Base-by-base conservation (phyloP, 768 basidiomycete species). In the Termitomyces sp. region DNA sequence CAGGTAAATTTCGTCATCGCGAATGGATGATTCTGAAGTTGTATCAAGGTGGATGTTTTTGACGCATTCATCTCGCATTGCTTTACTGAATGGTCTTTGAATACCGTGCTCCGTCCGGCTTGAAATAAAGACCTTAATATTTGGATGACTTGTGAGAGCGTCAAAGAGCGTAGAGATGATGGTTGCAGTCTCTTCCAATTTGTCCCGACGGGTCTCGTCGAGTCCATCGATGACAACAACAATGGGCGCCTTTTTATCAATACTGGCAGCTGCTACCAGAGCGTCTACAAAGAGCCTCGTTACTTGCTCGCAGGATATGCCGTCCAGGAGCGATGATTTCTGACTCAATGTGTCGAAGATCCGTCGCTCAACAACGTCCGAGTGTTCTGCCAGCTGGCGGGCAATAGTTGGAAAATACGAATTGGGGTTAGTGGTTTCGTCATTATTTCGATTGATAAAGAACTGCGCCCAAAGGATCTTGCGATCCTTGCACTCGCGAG, bases 171-270 rank as follows among this genome's bases (percentile, higher is more conserved):
- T 44, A 7, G 64, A 58, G 34, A 66, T 62, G 16, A 63, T 61
- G 4, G 11, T 51, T 12, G 60, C 61, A 7, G 59, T 63, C 19
- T 48, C 32, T 25, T 49, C 45, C 1, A 64, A 52, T 35, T 47
- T 55, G 5, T 25, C 34, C 29, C 25, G 44, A 19, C 61, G 47
- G 1, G 65, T 65, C 41, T 65, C 65, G 51, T 66, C 65, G 11
- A 66, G 51, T 7, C 59, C 65, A 21, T 66, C 63, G 19, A 66
- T 65, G 35, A 66, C 59, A 21, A 66, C 41, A 25, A 65, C 62
- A 5, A 63, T 60, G 4, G 63, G 62, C 10, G 35, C 49, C 23
- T 44, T 38, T 11, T 21, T 16, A 41, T 63, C 25, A n/a, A 56
- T 35, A 17, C 3, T 27, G 16, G 60, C 54, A 14, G 60, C 60